These are phyloP conservation scores for Aspergillus japonicus DNA, from an alignment of 2,329 filamentous ascomycete genomes.

Conservation along the genomic window DNA sequence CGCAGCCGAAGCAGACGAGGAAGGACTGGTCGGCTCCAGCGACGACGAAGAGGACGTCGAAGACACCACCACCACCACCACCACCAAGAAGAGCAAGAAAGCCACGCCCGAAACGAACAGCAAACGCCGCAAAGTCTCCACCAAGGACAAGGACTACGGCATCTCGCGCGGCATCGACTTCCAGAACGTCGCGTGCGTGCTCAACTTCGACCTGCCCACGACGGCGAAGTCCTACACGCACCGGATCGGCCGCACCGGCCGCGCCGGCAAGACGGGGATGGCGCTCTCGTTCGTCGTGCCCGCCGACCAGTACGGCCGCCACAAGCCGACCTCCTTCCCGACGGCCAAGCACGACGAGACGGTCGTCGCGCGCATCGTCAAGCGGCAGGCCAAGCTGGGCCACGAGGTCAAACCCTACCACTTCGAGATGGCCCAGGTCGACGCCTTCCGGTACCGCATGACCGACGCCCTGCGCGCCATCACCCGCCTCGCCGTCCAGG, in stretches of 20 bases:
- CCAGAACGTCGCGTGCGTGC: constrained; percentile 86
- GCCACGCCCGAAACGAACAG: constrained; percentile 34
- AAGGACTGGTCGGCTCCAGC: constrained; percentile 35
- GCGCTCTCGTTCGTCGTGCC: constrained; percentile 94
- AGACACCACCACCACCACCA: constrained; percentile 14
- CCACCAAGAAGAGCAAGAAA: constrained; percentile 15
- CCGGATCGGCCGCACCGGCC: constrained; percentile 87
- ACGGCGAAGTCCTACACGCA: constrained; percentile 94
- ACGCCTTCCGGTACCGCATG: constrained; percentile 92
- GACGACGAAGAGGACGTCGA: constrained; percentile 40
- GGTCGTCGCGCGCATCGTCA: constrained; percentile 74
- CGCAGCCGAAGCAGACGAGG: constrained; percentile 28
- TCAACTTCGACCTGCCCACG: constrained; percentile 94
- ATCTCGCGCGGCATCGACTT: constrained; percentile 97
- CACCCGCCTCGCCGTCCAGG: constrained; percentile 83
- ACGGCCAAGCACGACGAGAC: constrained; percentile 81
- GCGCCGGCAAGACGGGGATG: constrained; percentile 89
- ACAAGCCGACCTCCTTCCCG: constrained; percentile 77
- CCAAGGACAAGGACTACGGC: constrained; percentile 83
- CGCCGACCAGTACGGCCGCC: constrained; percentile 76
- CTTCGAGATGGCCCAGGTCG: constrained; percentile 92
- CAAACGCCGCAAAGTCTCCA: constrained; percentile 64
- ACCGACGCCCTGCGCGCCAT: constrained; percentile 87
- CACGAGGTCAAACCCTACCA: constrained; percentile 85
- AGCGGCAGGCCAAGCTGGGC: constrained; percentile 73